Conservation (phyloP, 306 rosid genomes). For the Malus domestica region ASM211411v1 NC_041803.1:14120501-14121000, state of each 20-base stretch:
- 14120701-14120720: conserved; percentile 63
- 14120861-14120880: too few relatives aligned
- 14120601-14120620: too few relatives aligned
- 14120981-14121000: conserved; percentile 40
- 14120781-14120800: conserved; percentile 67
- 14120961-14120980: conserved; percentile 65
- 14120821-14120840: conserved; percentile 64
- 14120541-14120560: too few relatives aligned
- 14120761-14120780: conserved; percentile 44
- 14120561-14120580: too few relatives aligned
- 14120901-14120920: conserved; percentile 64
- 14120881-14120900: conserved; percentile 13
- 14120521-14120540: too few relatives aligned
- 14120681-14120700: conserved; percentile 76
- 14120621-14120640: too few relatives aligned
- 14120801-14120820: conserved; percentile 51
- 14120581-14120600: too few relatives aligned
- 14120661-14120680: conserved; percentile 59
- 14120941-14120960: conserved; percentile 68
- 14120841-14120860: not conserved
- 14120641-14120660: conserved; percentile 19
- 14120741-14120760: conserved; percentile 38
- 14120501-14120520: too few relatives aligned
- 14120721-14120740: conserved; percentile 46
- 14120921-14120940: conserved; percentile 54